These are phyloP conservation scores for Mycena vitilis DNA, from an alignment of 768 basidiomycete genomes.

Conservation along the genomic window DNA sequence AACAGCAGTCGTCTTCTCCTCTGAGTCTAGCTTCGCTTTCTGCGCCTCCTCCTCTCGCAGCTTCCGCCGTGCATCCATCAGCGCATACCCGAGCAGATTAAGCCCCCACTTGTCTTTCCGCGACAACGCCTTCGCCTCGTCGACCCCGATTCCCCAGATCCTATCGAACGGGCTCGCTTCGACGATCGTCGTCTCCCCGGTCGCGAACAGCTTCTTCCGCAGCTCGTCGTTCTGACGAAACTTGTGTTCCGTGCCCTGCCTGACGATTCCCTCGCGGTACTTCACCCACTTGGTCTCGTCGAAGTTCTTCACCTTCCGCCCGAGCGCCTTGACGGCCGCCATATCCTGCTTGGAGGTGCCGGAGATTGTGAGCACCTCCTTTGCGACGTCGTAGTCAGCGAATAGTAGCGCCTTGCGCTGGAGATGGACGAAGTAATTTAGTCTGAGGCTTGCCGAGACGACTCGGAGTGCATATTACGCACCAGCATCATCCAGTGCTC, in stretches of 20 bases:
- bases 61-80: constrained; percentile 53
- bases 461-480: too few species aligned
- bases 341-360: constrained; percentile 49
- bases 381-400: constrained; percentile 55
- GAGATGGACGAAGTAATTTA: background rate
- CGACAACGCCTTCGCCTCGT: constrained; percentile 58
- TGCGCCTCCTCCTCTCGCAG: constrained; percentile 44
- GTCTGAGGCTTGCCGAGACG: background rate
- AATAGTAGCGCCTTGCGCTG: constrained; percentile 69
- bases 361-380: constrained; percentile 53
- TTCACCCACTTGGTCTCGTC: constrained; percentile 60
- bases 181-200: constrained; percentile 60
- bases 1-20: background rate
- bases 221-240: constrained; percentile 62
- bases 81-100: constrained; percentile 65
- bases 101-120: constrained; percentile 61
- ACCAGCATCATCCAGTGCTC: constrained; percentile 78
- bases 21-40: background rate
- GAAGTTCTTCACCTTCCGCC: constrained; percentile 61
- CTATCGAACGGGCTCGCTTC: constrained; percentile 70
- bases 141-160: constrained; percentile 75
- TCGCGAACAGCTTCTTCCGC: constrained; percentile 54
- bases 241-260: constrained; percentile 65
- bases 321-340: constrained; percentile 63
- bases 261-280: constrained; percentile 60